Conservation (phyloP, 441 rosid genomes). For the Jatropha multifida region DNA sequence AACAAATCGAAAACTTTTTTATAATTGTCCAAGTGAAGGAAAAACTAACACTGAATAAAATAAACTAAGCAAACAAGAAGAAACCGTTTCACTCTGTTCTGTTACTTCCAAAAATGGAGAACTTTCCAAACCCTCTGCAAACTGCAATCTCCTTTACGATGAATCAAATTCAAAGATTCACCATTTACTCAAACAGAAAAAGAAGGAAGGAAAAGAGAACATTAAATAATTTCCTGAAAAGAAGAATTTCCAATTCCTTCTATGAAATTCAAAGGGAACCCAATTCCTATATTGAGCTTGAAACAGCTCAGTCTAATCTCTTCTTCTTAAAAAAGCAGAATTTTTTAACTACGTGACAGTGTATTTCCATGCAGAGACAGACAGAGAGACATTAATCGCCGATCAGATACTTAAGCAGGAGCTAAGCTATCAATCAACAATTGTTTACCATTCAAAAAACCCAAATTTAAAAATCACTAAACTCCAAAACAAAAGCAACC, state of each 20-base stretch:
- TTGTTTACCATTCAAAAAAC: constrained; percentile 15
- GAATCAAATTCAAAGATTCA: neutral
- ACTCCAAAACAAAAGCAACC: constrained; percentile 14
- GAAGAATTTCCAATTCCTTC: neutral
- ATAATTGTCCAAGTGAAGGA: neutral
- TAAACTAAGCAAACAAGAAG: constrained; percentile 4
- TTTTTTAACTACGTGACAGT: constrained; percentile 23
- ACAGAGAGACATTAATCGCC: constrained; percentile 36
- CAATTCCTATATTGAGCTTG: neutral
- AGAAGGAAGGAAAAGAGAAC: neutral
- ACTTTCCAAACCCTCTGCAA: neutral
- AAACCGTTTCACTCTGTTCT: neutral
- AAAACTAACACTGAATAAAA: neutral
- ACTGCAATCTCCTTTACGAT: neutral
- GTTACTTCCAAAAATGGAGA: neutral
- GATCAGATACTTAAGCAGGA: constrained; percentile 33
- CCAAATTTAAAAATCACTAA: constrained; percentile 9
- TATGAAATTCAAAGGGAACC: neutral
- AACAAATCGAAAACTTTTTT: neutral
- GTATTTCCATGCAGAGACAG: constrained; percentile 26
- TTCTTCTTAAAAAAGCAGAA: constrained; percentile 14
- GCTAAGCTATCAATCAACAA: constrained; percentile 24
- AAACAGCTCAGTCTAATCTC: neutral
- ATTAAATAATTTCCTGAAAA: neutral
- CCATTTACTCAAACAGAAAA: neutral